Base-by-base conservation (phyloP, 75 land plant species). In the Azolla pinnata region DNA sequence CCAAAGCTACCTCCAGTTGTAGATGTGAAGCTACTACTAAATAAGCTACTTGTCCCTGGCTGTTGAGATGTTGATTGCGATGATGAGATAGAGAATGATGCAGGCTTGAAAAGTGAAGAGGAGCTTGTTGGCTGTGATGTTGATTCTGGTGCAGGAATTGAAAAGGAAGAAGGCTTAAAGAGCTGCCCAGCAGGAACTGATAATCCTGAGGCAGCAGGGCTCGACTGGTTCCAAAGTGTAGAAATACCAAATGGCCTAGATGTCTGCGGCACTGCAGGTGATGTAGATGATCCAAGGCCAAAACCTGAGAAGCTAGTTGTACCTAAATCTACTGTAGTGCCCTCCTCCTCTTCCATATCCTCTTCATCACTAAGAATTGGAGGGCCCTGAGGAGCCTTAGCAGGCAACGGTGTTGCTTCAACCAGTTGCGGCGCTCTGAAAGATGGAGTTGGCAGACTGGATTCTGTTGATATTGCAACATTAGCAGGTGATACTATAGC, bases 301-400 rank as follows among this genome's bases (percentile, higher is more conserved):
- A 84, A 85, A 5, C 81, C 85, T 20, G 42, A 4, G 4, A 61
- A 45, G 23, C 90, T 72, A 49, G 83, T 67, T 52, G 61, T 44
- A 44, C 81, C 81, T 56, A 88, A 73, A 53, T 60, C 68, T 31
- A 73, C 29, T 33, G 81, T 34, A 45, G 71, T 77, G 21, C 77
- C 56, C 49, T 75, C 80, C 68, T 93, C 98, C 64, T 93, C 98
- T 33, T 93, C 98, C 98, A 93, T 93, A 29, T 88, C 96, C 63
- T 93, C 98, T 59, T 89, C 96, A 57, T 89, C 71, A 35, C 65
- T 46, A 26, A 48, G 60, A 21, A 63, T 47, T 63, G 64, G 44
- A 51, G 66, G 19, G 45, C 49, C 52, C 16, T 57, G 58, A 27
- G 56, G 18, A 54, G 63, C n/a, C n/a, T n/a, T n/a, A n/a, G n/a